These are phyloP conservation scores for Hymenoscyphus infarciens DNA, from an alignment of 2,329 filamentous ascomycete genomes.

Conservation along the genomic window DNA sequence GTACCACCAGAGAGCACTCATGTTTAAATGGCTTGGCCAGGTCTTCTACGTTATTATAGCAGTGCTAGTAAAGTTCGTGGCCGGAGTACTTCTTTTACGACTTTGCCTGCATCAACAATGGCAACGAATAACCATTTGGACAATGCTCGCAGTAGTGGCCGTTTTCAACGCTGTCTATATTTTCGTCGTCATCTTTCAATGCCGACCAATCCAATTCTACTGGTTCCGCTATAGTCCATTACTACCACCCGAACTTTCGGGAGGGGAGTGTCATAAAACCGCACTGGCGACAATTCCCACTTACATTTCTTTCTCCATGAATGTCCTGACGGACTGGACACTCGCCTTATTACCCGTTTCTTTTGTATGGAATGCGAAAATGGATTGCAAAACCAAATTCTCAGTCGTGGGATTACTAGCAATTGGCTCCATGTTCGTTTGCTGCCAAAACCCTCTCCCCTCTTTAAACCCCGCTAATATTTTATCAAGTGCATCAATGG, in stretches of 20 bases:
- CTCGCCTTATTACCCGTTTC: constrained; percentile 38
- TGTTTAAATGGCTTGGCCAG: constrained; percentile 34
- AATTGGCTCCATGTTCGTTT: constrained; percentile 37
- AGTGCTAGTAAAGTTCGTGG: constrained; percentile 37
- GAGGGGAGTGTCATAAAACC: constrained; percentile 31
- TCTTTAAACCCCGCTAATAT: neutral
- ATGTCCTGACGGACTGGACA: constrained; percentile 38
- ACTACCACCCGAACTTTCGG: constrained; percentile 14
- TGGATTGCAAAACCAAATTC: constrained; percentile 37
- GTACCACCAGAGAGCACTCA: constrained; percentile 13
- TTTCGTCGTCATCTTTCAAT: constrained; percentile 38
- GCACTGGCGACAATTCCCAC: constrained; percentile 32
- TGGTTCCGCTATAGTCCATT: constrained; percentile 28
- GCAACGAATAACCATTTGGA: constrained; percentile 33
- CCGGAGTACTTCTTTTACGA: constrained; percentile 36
- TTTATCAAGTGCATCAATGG: constrained; percentile 37
- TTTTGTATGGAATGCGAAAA: constrained; percentile 39
- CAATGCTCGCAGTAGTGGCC: constrained; percentile 32
- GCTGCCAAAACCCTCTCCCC: neutral
- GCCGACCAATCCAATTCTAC: constrained; percentile 35
- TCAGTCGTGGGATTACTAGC: constrained; percentile 28
- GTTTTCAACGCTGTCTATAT: constrained; percentile 36
- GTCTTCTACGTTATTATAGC: constrained; percentile 36
- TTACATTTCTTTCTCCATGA: constrained; percentile 39
- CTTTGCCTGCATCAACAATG: constrained; percentile 31